Base-by-base conservation (phyloP, 192 early-diverging fungal genomes). In the Coemansia sp. region DNA sequence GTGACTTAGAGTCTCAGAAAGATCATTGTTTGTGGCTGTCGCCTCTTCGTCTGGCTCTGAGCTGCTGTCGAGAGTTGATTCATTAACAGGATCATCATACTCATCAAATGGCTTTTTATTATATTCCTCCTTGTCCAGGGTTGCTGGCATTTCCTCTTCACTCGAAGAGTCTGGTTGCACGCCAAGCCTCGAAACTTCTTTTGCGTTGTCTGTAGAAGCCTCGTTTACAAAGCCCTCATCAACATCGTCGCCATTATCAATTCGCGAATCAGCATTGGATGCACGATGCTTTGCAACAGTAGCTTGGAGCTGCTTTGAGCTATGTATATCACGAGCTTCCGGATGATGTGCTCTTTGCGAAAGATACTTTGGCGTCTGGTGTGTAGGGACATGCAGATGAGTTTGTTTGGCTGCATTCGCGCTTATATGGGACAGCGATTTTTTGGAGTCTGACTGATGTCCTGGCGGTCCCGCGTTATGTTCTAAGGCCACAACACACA, bases 301-400 rank as follows among this genome's bases (percentile, higher is more conserved):
- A 44, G 77, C 77, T 9, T 57, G 65, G 3, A 79, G 72, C 52
- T 68, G 77, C 68, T 79, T 79, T 37, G 77, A 68, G 50, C 64
- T 79, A 12, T 58, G 69, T 5, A 71, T 42, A 37, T 58, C 63
- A 7, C 64, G 57, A 12, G 42, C 54, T 23, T 40, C 45, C 5
- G n/a, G 19, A 48, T 63, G 61, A 4, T 19, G 10, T 9, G 61
- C 0, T 19, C 9, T 7, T 63, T 63, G 61, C 44, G 21, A 40
- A 9, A 47, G 44, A 47, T 63, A 43, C 61, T 41, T 41, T 41
- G 57, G 57, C 39, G 38, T 7, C 9, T 15, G 38, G 18, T 41
- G 57, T 19, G n/a, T 1, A 9, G 12, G 3, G 7, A 19, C 38
- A 6, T 18, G 16, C n/a, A 38, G 1, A 41, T 15, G 57, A 5